Percentiles rank a stretch among this genome's conserved stretches.
phyloP scores from a whole-genome alignment of 2,329 filamentous ascomycete genomes.

The Aspergillus tamarii region DNA sequence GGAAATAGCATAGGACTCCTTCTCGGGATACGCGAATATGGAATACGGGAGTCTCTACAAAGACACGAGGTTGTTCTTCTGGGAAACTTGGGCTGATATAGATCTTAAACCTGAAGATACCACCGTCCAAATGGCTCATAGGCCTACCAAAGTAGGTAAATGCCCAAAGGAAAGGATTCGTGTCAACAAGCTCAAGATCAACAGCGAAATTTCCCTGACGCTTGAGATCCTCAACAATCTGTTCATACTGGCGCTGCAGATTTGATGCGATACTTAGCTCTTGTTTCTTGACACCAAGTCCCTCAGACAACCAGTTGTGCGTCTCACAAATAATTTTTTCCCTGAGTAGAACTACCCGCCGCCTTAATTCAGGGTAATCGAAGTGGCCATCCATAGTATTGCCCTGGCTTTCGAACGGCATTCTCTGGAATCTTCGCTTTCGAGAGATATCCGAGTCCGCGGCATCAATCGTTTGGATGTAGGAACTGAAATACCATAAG shows the following conservation, averaged over 20 bases:
- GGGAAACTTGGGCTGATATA: slow-evolving; percentile 84
- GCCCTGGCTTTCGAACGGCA: slow-evolving; percentile 79
- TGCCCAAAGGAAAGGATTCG: slow-evolving; percentile 87
- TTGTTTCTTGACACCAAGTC: slow-evolving; percentile 62
- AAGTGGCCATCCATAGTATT: slow-evolving; percentile 89
- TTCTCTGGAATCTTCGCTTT: slow-evolving; percentile 68
- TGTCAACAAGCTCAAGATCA: slow-evolving; percentile 74
- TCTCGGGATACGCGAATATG: slow-evolving; percentile 83
- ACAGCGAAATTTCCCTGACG: slow-evolving; percentile 70
- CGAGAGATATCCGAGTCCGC: slow-evolving; percentile 61
- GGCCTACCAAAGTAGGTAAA: slow-evolving; percentile 88
- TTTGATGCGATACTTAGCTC: slow-evolving; percentile 79
- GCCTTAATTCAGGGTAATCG: slow-evolving; percentile 74
- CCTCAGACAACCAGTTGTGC: slow-evolving; percentile 70
- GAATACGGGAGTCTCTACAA: slow-evolving; percentile 79
- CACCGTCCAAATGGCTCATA: slow-evolving; percentile 91
- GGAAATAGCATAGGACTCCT: slow-evolving; percentile 82
- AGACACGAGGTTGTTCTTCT: slow-evolving; percentile 81
- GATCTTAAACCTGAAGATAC: slow-evolving; percentile 80
- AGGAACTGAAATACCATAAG: slow-evolving; percentile 93
- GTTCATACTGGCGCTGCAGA: slow-evolving; percentile 80
- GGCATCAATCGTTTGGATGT: slow-evolving; percentile 69
- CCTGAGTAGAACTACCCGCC: slow-evolving; percentile 70
- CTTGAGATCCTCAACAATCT: slow-evolving; percentile 76
- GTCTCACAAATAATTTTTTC: slow-evolving; percentile 73